These are phyloP conservation scores for Rhododendron kiyosumense DNA, from an alignment of 148 eudicot genomes.

Conservation along the genomic window DNA sequence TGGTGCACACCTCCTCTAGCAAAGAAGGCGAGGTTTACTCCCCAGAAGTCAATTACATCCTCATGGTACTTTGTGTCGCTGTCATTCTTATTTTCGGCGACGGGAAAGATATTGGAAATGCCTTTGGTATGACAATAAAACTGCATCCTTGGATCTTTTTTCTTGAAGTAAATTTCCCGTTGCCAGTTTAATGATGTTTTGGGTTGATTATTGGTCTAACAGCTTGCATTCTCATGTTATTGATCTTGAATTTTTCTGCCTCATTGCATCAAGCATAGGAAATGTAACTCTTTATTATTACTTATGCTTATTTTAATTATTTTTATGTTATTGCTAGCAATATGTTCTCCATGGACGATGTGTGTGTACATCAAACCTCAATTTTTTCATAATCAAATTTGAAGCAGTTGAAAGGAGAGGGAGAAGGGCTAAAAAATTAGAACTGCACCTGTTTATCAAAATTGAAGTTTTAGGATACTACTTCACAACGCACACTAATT, in stretches of 20 bases:
- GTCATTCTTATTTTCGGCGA: conserved; percentile 63
- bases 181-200: background rate
- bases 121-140: conserved; percentile 53
- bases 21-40: conserved; percentile 76
- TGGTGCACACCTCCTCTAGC: conserved; percentile 65
- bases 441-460: background rate
- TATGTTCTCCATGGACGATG: background rate
- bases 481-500: too few species aligned
- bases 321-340: background rate
- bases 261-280: background rate
- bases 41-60: conserved; percentile 67
- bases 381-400: background rate
- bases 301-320: background rate
- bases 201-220: background rate
- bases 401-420: background rate
- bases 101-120: conserved; percentile 68
- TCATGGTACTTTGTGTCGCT: conserved; percentile 62
- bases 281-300: background rate
- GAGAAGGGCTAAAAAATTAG: background rate
- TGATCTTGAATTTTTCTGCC: background rate
- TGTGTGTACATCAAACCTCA: background rate
- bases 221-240: background rate
- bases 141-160: background rate
- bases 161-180: background rate
- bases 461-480: background rate